Evolutionary conservation across 495 filamentous ascomycete species (phyloP).

Genomic region (Aspergillus egyptiacus): DNA sequence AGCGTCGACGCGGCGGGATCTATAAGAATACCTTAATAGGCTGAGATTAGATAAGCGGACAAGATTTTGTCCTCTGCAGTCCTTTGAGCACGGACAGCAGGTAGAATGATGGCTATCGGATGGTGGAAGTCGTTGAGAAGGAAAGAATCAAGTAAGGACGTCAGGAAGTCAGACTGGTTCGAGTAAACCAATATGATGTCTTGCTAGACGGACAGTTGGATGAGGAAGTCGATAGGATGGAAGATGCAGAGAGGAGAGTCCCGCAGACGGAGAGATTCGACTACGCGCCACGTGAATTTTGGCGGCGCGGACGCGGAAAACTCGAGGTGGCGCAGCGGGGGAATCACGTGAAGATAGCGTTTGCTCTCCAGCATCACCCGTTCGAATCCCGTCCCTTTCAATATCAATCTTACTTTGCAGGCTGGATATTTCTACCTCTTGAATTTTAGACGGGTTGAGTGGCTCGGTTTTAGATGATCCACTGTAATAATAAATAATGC

Average conservation of each 20-base stretch:
- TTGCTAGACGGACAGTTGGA: too few relatives aligned
- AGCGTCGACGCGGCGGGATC: background rate
- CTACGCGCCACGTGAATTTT: slow-evolving; percentile 12
- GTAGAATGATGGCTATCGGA: background rate
- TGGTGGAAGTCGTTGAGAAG: too few relatives aligned
- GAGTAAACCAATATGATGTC: too few relatives aligned
- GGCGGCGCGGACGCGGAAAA: slow-evolving; percentile 12
- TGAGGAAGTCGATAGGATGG: background rate
- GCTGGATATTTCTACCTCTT: too few relatives aligned
- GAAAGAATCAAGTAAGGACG: too few relatives aligned
- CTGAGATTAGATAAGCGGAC: slow-evolving; percentile 1
- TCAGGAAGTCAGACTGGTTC: too few relatives aligned
- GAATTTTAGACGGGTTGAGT: too few relatives aligned
- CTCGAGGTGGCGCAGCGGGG: slow-evolving; percentile 26
- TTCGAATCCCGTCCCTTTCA: slow-evolving; percentile 17
- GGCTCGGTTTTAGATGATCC: too few relatives aligned
- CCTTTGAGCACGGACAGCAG: too few relatives aligned
- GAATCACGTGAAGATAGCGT: slow-evolving; percentile 19
- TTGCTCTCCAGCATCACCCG: background rate
- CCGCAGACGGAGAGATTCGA: slow-evolving; percentile 6
- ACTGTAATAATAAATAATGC: too few relatives aligned
- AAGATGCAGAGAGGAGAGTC: background rate
- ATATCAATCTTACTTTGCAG: background rate
- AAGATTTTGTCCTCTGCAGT: background rate
- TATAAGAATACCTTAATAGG: too few relatives aligned